These are phyloP conservation scores for Lachancea sp. DNA, from an alignment of 805 yeast genomes.

Conservation along the genomic window DNA sequence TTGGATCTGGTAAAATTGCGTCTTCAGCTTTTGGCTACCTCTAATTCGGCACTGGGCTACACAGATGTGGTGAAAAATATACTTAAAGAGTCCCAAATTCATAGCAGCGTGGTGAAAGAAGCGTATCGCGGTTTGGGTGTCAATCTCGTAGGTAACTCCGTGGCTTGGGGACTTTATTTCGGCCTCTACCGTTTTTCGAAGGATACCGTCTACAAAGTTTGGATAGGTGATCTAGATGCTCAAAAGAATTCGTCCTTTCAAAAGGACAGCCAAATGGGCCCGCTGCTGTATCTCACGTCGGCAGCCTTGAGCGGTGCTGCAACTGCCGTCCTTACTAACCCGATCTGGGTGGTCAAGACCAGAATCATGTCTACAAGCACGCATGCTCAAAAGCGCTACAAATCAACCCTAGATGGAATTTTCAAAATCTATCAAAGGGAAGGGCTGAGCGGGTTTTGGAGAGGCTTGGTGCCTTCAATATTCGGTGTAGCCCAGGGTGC, in stretches of 20 bases:
- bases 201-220: conserved; percentile 25
- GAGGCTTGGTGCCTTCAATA: conserved; percentile 67
- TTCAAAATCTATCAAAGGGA: conserved; percentile 42
- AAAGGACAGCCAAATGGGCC: conserved; percentile 34
- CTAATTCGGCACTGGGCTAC: conserved; percentile 23
- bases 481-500: conserved; percentile 87
- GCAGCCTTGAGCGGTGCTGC: conserved; percentile 68
- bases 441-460: conserved; percentile 60
- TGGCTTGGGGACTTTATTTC: conserved; percentile 88
- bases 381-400: conserved; percentile 34
- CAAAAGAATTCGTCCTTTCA: neutral
- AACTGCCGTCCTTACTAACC: conserved; percentile 78
- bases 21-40: conserved; percentile 52
- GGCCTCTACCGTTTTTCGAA: conserved; percentile 64
- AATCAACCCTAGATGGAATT: conserved; percentile 52
- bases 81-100: conserved; percentile 11
- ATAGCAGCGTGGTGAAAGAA: conserved; percentile 21
- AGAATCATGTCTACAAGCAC: conserved; percentile 57
- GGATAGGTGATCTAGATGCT: conserved; percentile 8
- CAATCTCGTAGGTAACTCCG: conserved; percentile 74
- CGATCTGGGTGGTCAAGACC: conserved; percentile 93
- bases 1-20: conserved; percentile 79
- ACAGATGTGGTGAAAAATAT: conserved; percentile 25
- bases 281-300: conserved; percentile 44
- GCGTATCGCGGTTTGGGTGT: conserved; percentile 74